Base-by-base conservation (phyloP, 352 stramenopile genomes). In the Pythium brassicae region DNA sequence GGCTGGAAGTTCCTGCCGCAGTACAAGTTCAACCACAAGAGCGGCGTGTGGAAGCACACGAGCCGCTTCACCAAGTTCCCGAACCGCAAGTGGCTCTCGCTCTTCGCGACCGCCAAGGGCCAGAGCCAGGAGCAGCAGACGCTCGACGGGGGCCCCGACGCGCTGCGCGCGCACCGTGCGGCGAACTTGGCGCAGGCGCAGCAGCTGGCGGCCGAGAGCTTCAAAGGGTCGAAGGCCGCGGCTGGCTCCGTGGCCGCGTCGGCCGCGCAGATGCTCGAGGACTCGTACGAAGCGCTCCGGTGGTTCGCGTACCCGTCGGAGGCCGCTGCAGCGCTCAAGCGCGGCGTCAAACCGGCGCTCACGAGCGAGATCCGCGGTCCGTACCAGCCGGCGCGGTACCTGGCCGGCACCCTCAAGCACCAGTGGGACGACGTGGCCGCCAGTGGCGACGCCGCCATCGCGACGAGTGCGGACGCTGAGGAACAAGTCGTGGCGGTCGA, bases 21-120 rank as follows among this genome's bases (percentile, higher is more conserved):
- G 55, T 99, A 99, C 69, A 55, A 68, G 32, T 98, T 97, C 66
- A 96, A 98, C 74, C 83, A 97, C 69, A 77, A 90, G 17, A 99
- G 92, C 10, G 96, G 95, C 14, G 94, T 97, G 51, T 98, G 89
- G 89, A 89, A 88, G 44, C 89, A 98, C 66, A 69, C 59, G 48
- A 83, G 61, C 50, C 68, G 71, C 7, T 78, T 83, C 50, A 78
- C 66, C 34, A 79, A 76, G 56, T 82, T 82, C 50, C 67, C 72
- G 20, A 62, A 73, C 32, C 72, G 72, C 32, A 82, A 83, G 57
- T 80, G 53, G 73, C 86, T 66, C 54, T 91, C 71, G 29, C 66
- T 79, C 46, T 83, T 83, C 46, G 70, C 58, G 32, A 78, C 62
- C 12, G 14, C 37, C 37, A 43, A 43, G 37, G 37, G 15, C 5